phyloP scores from a whole-genome alignment of 2,329 filamentous ascomycete genomes.

The Thelonectria olida region DNA sequence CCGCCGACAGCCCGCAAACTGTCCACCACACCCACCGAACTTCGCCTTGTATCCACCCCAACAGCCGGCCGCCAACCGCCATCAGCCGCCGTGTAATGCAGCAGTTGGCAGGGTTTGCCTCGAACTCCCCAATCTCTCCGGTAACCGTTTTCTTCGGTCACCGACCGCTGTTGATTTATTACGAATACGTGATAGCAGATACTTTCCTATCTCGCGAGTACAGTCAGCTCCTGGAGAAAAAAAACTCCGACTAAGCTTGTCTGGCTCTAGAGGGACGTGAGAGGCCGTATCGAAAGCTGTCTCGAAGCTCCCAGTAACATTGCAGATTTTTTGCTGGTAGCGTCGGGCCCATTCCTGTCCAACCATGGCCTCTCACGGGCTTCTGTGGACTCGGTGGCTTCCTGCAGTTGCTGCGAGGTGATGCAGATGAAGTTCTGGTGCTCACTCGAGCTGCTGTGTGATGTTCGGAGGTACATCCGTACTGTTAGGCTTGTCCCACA shows the following conservation, averaged over 20 bases:
- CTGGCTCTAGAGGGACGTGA: not conserved
- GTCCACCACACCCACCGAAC: slow-evolving; percentile 19
- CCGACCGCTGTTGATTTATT: slow-evolving; percentile 26
- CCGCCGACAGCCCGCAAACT: slow-evolving; percentile 40
- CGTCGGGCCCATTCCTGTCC: slow-evolving; percentile 11
- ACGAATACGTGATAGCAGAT: slow-evolving; percentile 37
- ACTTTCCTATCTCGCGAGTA: not conserved
- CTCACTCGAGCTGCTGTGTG: not conserved
- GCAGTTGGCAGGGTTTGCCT: not conserved
- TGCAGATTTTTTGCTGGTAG: slow-evolving; percentile 1
- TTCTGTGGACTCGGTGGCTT: slow-evolving; percentile 4
- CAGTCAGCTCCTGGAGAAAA: not conserved
- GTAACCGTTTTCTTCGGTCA: slow-evolving; percentile 35
- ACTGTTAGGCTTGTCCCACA: not conserved
- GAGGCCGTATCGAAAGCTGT: not conserved
- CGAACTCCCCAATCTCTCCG: slow-evolving; percentile 31
- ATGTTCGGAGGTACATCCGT: not conserved
- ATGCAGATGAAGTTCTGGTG: too few relatives aligned
- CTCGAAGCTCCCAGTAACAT: not conserved
- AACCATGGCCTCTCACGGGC: slow-evolving; percentile 16
- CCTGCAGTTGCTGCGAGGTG: not conserved
- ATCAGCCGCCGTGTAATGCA: not conserved
- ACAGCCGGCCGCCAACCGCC: slow-evolving; percentile 33
- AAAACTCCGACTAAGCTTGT: not conserved
- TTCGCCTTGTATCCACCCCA: slow-evolving; percentile 19